Base-by-base conservation (phyloP, 371 early-diverging fungal species). In the Syncephalastrum monosporum region DNA sequence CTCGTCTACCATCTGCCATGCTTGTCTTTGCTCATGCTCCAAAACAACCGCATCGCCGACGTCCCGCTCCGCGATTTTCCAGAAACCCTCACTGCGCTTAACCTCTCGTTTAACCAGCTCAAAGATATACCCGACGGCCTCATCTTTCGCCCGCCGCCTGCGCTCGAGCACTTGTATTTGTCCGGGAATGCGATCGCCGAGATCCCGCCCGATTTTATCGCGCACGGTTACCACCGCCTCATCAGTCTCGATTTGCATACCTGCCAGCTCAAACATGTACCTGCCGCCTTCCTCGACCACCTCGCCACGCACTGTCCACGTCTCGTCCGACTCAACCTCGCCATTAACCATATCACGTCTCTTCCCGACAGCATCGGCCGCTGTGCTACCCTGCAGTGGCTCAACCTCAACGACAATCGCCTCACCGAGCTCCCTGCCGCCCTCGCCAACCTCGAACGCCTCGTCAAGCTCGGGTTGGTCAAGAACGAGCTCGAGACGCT, bases 401-500 rank as follows among this genome's bases (percentile, higher is more conserved):
- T 91, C 16, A 91, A 89, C 55, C 60, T 89, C 6, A 85, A 85
- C 43, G 90, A 88, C 62, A 91, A 91, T 68, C 69, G 67, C 16
- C 58, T 91, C 14, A 64, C 56, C 7, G 50, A 65, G 3, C 49
- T 91, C 3, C 89, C 91, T 1, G 57, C 62, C 6, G 63, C 77
- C 10, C 69, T 91, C 52, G 72, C 75, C 3, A 64, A 78, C 21
- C 64, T 91, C 52, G 67, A 59, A 6, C 71, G 69, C 14, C 67
- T 91, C 1, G 86, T 87, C 46, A 89, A 89, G 59, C 66, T 89
- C 41, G 90, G 89, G 1, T 63, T 91, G 23, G 91, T 87, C 4
- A 85, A 85, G 55, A 91, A 91, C 65, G 58, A 67, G 10, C 57
- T 91, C 0, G 56, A 59, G 15, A 59, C 61, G 0, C 61, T 91